A percentile compares a stretch with the other conserved stretches of the same genome.
These are phyloP conservation scores for Hansenula sp. DNA, from an alignment of 1,139 yeast genomes.

Conservation along the genomic window DNA sequence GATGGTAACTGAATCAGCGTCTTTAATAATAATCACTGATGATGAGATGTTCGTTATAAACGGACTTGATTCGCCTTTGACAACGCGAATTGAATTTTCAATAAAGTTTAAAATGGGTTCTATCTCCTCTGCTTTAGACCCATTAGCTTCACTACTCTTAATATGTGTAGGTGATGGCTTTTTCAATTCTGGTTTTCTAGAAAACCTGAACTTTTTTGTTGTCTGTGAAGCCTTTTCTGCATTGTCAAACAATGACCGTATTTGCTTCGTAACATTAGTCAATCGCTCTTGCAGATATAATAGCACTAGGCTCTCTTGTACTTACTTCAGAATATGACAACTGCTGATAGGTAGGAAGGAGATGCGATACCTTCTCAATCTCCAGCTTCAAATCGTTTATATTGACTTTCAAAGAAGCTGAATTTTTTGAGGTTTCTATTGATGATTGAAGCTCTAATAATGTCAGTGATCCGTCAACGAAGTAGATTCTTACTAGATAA, in stretches of 20 bases:
- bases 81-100: neutral
- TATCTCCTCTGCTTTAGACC: too few species aligned
- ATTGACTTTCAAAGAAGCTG: conserved; percentile 1
- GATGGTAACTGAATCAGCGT: conserved; percentile 6
- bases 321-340: conserved; percentile 8
- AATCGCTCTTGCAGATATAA: too few species aligned
- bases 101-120: neutral
- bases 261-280: neutral
- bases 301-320: neutral
- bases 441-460: neutral
- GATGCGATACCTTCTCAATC: conserved; percentile 8
- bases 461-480: too few species aligned
- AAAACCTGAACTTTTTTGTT: conserved; percentile 6
- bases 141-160: too few species aligned
- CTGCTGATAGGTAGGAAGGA: conserved; percentile 11
- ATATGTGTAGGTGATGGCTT: neutral
- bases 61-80: neutral
- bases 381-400: conserved; percentile 5
- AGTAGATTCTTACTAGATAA: too few species aligned
- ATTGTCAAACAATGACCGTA: conserved; percentile 3
- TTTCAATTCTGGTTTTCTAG: conserved; percentile 4
- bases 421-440: neutral
- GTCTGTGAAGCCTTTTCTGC: neutral
- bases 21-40: conserved; percentile 4
- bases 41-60: conserved; percentile 2